Evolutionary conservation across 805 yeast genomes (phyloP), one percentile per base, ranked within the genome.

Genomic region (Saturnispora sanitii): DNA sequence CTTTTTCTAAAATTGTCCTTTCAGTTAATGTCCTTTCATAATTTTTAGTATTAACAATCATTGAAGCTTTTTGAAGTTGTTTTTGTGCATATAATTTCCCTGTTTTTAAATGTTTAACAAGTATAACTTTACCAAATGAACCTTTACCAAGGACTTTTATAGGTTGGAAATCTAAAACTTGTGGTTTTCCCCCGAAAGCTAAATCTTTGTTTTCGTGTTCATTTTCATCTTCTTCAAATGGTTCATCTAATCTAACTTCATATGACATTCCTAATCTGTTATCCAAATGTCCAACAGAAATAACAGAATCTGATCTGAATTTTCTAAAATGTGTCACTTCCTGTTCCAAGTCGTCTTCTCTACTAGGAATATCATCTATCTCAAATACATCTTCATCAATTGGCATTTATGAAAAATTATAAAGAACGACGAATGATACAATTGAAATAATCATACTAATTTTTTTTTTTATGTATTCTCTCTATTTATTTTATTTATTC

Each of bases 131-230:
- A 3, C 96, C 95, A 50, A 82, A 86, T 2, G 95, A 86, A 3
- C 96, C 96, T 38, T 78, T 73, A 0, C 96, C 96, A 5, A 86
- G 64, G 0, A 85, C 92, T 49, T 75, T 80, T 6, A 87, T 59
- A 2, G 83, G 82, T 49, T 72, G 77, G 52, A 87, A 86, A 54
- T 86, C 94, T n/a, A 53, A 50, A 19, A 61, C 53, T 1, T 38
- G 27, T 2, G 50, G 53, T 37, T 51, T 53, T 18, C 47, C 46
- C 26, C 46, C 45, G 9, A 32, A 42, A 11, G 18, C 15, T 12
- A 9, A 37, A 18, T 16, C 21, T 6, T 13, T 22, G 13, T 29
- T 34, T 23, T 56, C n/a, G n/a, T n/a, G n/a, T n/a, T n/a, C n/a
- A n/a, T n/a, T n/a, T 6, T n/a, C n/a, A 7, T 12, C 6, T 11